Base-by-base conservation (phyloP, 768 basidiomycete genomes). In the Tephrocybe sp. region DNA sequence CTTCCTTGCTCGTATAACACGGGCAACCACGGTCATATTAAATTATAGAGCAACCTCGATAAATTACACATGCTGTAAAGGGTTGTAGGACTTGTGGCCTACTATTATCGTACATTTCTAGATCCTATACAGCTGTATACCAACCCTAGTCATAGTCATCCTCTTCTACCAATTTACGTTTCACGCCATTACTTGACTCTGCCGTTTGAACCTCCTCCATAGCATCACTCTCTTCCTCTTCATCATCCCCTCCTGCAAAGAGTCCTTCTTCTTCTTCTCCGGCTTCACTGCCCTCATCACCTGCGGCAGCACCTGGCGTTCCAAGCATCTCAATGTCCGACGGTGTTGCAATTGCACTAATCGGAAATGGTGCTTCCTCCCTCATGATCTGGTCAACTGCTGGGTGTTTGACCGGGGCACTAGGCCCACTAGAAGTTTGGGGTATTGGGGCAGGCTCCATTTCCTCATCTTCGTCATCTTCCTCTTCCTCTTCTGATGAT, bases 151-250 rank as follows among this genome's bases (percentile, higher is more conserved):
- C 89, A 54, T 92, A 92, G 60, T 92, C 90, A 54, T 92, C 89
- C 58, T 91, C 90, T 62, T 92, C 90, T 2, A 90, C 84, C 41
- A 91, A 68, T 64, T 91, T 90, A 33, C 90, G 76, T 63, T 88
- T 90, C 42, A 82, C 71, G 19, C 86, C 88, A 51, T 84, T 84
- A 10, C 75, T 68, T 1, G 55, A 52, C 8, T 67, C 59, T 34
- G 69, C 59, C 2, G 82, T 77, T 57, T 84, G 79, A 3, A 88
- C 80, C 53, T 90, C 87, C 55, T 89, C 88, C 88, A 90, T 90
- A 2, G 74, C 83, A 48, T 91, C 90, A 53, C 86, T 88, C 55
- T 91, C 88, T 62, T 84, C 84, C 46, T 83, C 83, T 31, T 84
- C 84, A 12, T 85, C 83, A 24, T 83, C 84, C 21, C 83, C 89